Conservation (phyloP, 495 filamentous ascomycete genomes). For the Pyrenopolyporus hunteri region DNA sequence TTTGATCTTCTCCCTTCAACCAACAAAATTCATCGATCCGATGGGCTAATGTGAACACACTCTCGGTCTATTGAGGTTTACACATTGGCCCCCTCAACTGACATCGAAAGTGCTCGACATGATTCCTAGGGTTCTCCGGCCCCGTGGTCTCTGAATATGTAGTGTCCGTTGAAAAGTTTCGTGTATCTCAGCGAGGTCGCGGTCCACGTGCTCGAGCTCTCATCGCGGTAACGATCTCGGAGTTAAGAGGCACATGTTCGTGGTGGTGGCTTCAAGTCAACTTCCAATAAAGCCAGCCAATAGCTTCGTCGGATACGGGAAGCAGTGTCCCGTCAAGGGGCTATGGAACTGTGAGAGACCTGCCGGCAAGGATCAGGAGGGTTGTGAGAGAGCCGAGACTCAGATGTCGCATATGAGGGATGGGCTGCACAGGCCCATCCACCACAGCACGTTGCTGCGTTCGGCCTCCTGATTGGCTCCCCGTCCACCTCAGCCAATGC, state of each 20-base stretch:
- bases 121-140: not conserved
- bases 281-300: slow-evolving; percentile 20
- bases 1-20: too few relatives aligned
- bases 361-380: not conserved
- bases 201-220: slow-evolving; percentile 20
- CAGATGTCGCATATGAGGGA: slow-evolving; percentile 19
- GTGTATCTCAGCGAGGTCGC: not conserved
- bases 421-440: slow-evolving; percentile 31
- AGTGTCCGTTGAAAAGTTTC: slow-evolving; percentile 11
- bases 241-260: too few relatives aligned
- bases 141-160: not conserved
- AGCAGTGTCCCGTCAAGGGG: not conserved
- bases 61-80: not conserved
- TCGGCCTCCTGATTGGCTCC: slow-evolving; percentile 31
- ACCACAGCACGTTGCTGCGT: slow-evolving; percentile 28
- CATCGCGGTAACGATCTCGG: slow-evolving; percentile 20
- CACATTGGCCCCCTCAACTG: too few relatives aligned
- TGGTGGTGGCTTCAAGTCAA: too few relatives aligned
- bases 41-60: too few relatives aligned
- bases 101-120: not conserved
- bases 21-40: too few relatives aligned
- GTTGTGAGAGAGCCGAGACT: slow-evolving; percentile 18
- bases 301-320: slow-evolving; percentile 6
- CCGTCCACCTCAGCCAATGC: slow-evolving; percentile 36
- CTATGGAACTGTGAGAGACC: not conserved